phyloP scores from a whole-genome alignment of 2,329 filamentous ascomycete species.

The Bipolaris sorokiniana region DNA sequence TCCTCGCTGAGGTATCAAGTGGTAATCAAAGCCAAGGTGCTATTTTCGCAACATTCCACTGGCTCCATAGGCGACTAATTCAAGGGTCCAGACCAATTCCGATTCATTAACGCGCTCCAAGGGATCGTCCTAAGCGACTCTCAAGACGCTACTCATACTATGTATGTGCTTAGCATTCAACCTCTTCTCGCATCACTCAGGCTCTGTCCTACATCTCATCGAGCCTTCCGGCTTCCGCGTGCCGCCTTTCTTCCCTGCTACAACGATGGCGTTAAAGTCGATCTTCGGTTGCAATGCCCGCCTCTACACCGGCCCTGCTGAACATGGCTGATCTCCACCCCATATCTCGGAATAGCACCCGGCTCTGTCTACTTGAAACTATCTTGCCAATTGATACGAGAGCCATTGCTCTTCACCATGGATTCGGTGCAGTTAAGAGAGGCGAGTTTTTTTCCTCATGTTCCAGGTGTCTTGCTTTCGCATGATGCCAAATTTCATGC shows the following conservation, averaged over 20 bases:
- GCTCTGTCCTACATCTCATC: neutral
- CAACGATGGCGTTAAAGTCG: neutral
- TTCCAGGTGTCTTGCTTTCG: neutral
- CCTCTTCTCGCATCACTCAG: neutral
- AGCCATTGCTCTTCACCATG: neutral
- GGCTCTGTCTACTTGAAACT: neutral
- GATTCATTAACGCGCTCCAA: neutral
- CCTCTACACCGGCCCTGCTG: neutral
- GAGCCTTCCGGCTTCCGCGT: neutral
- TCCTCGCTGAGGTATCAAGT: neutral
- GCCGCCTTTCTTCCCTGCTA: neutral
- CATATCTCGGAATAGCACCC: neutral
- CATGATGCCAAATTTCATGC: neutral
- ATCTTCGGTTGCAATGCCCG: neutral
- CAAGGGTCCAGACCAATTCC: neutral
- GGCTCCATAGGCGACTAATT: neutral
- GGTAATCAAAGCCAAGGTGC: neutral
- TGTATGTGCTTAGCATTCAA: neutral
- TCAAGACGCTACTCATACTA: neutral
- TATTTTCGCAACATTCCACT: neutral
- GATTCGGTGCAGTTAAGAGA: neutral
- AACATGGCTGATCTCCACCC: slow-evolving; percentile 1
- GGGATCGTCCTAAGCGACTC: neutral
- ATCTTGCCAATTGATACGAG: neutral
- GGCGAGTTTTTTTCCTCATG: neutral